A percentile compares a stretch with the other conserved stretches of the same genome.
phyloP scores from a whole-genome alignment of 2,329 filamentous ascomycete genomes.

The Aspergillus ustus region DNA sequence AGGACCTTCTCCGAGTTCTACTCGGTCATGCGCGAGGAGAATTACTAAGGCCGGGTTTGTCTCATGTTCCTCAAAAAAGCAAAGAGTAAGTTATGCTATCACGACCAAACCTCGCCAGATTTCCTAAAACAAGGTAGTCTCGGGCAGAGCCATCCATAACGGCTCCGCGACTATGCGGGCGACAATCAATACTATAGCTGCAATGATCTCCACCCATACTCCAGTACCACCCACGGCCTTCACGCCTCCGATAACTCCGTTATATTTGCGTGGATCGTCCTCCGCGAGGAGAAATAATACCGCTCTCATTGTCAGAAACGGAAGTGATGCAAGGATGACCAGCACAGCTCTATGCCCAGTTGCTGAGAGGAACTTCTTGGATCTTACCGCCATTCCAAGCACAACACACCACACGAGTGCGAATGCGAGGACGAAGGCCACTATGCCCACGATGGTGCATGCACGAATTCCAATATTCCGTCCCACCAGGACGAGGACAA shows the following conservation, averaged over 20 bases:
- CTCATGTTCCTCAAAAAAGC: background rate
- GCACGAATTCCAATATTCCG: conserved; percentile 22
- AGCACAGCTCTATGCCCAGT: conserved; percentile 26
- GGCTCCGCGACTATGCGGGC: conserved; percentile 31
- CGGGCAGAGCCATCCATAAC: conserved; percentile 11
- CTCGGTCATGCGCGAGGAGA: conserved; percentile 28
- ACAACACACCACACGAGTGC: conserved; percentile 29
- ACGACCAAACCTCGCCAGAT: background rate
- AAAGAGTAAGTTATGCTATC: background rate
- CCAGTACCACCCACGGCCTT: conserved; percentile 29
- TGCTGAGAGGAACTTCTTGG: conserved; percentile 23
- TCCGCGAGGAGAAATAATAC: conserved; percentile 29
- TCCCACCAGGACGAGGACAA: conserved; percentile 30
- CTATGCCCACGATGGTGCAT: conserved; percentile 26
- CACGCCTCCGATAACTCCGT: conserved; percentile 21
- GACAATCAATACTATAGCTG: conserved; percentile 24
- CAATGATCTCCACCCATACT: conserved; percentile 32
- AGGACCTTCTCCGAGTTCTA: conserved; percentile 32
- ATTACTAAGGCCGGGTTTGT: conserved; percentile 10
- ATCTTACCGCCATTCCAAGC: conserved; percentile 25
- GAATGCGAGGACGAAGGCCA: conserved; percentile 29
- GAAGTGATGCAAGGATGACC: conserved; percentile 24
- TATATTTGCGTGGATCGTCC: conserved; percentile 26
- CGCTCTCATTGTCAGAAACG: conserved; percentile 30
- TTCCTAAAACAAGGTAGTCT: background rate